Conservation (phyloP, 352 stramenopile species). For the Globisporangium viniferum region DNA sequence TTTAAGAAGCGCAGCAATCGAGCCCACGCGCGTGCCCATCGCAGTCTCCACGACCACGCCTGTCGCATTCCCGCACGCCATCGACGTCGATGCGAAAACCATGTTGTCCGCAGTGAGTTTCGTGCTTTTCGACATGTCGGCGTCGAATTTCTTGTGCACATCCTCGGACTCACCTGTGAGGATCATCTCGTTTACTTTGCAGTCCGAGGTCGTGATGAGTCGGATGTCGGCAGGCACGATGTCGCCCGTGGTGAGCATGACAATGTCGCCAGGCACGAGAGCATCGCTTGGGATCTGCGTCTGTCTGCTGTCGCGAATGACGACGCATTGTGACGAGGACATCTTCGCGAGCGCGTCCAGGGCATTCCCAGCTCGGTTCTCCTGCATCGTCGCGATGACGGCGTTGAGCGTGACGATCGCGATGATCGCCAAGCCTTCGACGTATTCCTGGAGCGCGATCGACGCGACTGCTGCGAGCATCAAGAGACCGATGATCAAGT, state of each 20-base stretch:
- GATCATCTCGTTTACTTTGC: slow-evolving; percentile 88
- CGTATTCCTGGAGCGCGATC: slow-evolving; percentile 30
- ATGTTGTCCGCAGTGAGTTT: slow-evolving; percentile 71
- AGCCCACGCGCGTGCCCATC: slow-evolving; percentile 42
- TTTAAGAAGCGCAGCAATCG: slow-evolving; percentile 39
- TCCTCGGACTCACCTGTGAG: slow-evolving; percentile 82
- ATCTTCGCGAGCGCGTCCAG: slow-evolving; percentile 39
- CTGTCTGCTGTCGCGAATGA: slow-evolving; percentile 34
- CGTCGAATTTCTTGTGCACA: slow-evolving; percentile 25
- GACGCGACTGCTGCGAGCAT: slow-evolving; percentile 32
- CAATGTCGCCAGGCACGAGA: slow-evolving; percentile 56
- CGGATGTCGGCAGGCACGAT: slow-evolving; percentile 86
- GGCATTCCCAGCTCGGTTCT: slow-evolving; percentile 38
- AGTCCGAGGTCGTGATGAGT: slow-evolving; percentile 63
- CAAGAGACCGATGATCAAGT: slow-evolving; percentile 44
- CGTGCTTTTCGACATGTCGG: slow-evolving; percentile 18
- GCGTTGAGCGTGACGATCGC: slow-evolving; percentile 47
- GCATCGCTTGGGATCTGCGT: slow-evolving; percentile 33
- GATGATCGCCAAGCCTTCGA: slow-evolving; percentile 44
- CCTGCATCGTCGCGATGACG: slow-evolving; percentile 34
- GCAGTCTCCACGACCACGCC: slow-evolving; percentile 41
- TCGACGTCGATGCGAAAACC: slow-evolving; percentile 85
- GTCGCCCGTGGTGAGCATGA: slow-evolving; percentile 82
- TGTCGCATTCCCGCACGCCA: slow-evolving; percentile 42
- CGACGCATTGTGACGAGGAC: slow-evolving; percentile 32